Conservation (phyloP, 257 asterid species). For the Parsonsia alboflavescens region DNA sequence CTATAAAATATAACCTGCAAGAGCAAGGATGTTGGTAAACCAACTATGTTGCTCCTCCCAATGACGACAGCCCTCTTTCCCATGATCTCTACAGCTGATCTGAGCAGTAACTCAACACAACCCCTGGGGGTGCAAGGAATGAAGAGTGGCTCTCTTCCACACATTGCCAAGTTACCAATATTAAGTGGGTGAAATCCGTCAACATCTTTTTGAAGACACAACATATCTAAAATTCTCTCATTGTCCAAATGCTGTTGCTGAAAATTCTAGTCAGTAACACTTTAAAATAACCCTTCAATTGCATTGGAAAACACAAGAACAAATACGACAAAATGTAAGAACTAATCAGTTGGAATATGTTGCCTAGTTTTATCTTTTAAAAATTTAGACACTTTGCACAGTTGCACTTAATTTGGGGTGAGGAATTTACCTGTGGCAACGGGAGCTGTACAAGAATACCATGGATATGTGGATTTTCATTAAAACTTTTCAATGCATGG, state of each 20-base stretch:
- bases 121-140: conserved; percentile 32
- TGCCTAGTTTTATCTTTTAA: too few relatives aligned
- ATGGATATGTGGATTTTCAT: conserved; percentile 64
- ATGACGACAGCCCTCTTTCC: conserved; percentile 31
- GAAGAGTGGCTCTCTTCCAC: conserved; percentile 24
- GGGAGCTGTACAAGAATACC: conserved; percentile 95
- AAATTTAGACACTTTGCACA: background rate
- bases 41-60: conserved; percentile 84
- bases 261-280: conserved; percentile 19
- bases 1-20: conserved; percentile 46
- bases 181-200: conserved; percentile 31
- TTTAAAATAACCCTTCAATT: background rate
- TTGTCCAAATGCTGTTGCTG: conserved; percentile 25
- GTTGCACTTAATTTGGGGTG: background rate
- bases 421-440: conserved; percentile 60
- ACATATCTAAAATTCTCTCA: conserved; percentile 19
- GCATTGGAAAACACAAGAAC: background rate
- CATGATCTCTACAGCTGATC: conserved; percentile 19
- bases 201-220: conserved; percentile 26
- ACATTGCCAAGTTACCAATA: conserved; percentile 26
- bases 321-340: background rate
- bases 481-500: conserved; percentile 46
- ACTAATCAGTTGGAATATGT: background rate
- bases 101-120: conserved; percentile 26
- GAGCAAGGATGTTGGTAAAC: conserved; percentile 70